Evolutionary conservation across 139 green algal species (phyloP), one percentile per base, ranked within the genome.

Genomic region (Desmodesmus armatus): DNA sequence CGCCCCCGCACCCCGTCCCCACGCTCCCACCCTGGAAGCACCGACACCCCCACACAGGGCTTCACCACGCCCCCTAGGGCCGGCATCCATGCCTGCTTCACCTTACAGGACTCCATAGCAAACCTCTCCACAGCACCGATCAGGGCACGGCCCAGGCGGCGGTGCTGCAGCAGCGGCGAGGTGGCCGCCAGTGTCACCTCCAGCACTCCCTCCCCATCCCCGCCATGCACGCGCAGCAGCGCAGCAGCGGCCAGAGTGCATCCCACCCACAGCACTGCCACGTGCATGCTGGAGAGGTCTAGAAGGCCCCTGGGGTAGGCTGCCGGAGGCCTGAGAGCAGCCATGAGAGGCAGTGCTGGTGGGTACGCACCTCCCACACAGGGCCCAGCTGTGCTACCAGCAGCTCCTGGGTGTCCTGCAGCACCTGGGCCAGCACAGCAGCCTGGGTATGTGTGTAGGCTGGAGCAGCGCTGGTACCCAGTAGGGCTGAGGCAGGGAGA

Each of bases 181-280:
- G 62, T 84, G 0, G 60, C 78, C n/a, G 31, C 63, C 5, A 77
- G 62, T 9, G 78, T 19, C 17, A 84, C 60, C 63, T 84, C 78
- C 39, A 84, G 13, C 41, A 84, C 33, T 4, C n/a, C 40, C 11
- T 31, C 7, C 2, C 78, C 63, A 65, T 77, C 40, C 11, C 31
- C 7, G 2, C 78, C 63, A 65, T 77, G 62, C 62, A 84, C 17
- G n/a, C 78, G 62, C 78, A 84, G 37, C 29, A 84, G 41, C 15
- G 63, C 78, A 17, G 62, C 62, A 27, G 60, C n/a, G 9, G 63
- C 47, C 21, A 84, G 13, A 2, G 62, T 84, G 23, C 62, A 47
- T 41, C 78, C 63, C 31, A 84, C 78, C 78, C 78, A 84, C 19
- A 84, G 40, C 29, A 77, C 78, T 11, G 62, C 78, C 11, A 84